Conservation (phyloP, 208 protist species). For the Leishmania gerbilli region DNA sequence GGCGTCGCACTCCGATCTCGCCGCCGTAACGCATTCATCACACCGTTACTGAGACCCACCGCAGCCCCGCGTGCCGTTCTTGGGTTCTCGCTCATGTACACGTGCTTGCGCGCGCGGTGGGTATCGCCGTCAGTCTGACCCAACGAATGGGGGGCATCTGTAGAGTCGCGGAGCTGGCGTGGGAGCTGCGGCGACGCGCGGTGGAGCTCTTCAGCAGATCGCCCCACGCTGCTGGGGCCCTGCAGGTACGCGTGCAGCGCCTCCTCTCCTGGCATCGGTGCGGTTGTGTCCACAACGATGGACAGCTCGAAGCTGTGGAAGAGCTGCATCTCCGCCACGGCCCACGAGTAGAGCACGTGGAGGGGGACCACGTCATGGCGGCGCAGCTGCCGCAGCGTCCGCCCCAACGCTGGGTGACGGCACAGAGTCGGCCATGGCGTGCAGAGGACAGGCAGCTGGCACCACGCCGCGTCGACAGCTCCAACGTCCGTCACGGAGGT, state of each 20-base stretch:
- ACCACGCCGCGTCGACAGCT: constrained; percentile 28
- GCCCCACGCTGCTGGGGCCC: constrained; percentile 15
- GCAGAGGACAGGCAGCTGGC: constrained; percentile 37
- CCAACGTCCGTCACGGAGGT: neutral
- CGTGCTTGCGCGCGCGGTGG: neutral
- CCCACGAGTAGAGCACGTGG: constrained; percentile 62
- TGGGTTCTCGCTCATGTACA: constrained; percentile 25
- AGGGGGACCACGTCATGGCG: constrained; percentile 49
- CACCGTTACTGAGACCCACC: constrained; percentile 1
- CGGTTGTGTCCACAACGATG: constrained; percentile 48
- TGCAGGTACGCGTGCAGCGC: constrained; percentile 5
- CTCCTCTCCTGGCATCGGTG: constrained; percentile 27
- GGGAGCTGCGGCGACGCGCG: neutral
- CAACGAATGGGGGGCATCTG: neutral
- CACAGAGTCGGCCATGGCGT: constrained; percentile 39
- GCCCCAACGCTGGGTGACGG: constrained; percentile 19
- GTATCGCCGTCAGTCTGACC: neutral
- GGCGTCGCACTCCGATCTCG: neutral
- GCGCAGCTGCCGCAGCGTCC: constrained; percentile 27
- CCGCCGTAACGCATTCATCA: constrained; percentile 15
- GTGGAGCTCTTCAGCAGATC: constrained; percentile 17
- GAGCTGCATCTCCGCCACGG: constrained; percentile 29
- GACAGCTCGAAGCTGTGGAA: constrained; percentile 34
- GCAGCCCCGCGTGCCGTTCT: neutral
- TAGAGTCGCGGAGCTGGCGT: neutral